Evolutionary conservation across 768 basidiomycete species (phyloP).

Genomic region (Zangia roseola): DNA sequence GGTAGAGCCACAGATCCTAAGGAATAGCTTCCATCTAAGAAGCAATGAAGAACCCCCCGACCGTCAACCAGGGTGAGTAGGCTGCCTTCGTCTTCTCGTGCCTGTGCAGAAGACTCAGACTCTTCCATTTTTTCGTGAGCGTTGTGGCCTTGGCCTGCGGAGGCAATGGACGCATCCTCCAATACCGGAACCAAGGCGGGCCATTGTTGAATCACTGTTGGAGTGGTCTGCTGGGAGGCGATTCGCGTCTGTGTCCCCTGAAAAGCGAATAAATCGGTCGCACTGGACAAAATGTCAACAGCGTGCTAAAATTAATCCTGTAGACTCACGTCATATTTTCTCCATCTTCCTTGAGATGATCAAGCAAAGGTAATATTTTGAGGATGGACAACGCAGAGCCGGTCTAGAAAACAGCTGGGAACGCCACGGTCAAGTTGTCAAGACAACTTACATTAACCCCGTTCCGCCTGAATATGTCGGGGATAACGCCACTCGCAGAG

Average conservation of each 20-base stretch:
- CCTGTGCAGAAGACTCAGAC: conserved; percentile 23
- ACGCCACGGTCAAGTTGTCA: background rate
- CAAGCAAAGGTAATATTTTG: conserved; percentile 66
- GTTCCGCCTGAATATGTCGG: conserved; percentile 74
- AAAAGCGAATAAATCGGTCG: conserved; percentile 79
- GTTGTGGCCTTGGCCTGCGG: conserved; percentile 37
- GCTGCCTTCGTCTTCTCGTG: conserved; percentile 57
- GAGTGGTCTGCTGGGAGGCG: conserved; percentile 43
- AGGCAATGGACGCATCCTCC: conserved; percentile 58
- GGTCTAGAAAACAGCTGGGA: conserved; percentile 45
- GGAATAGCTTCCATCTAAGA: conserved; percentile 75
- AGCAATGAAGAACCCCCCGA: conserved; percentile 57
- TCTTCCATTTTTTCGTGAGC: conserved; percentile 26
- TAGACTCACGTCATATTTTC: conserved; percentile 61
- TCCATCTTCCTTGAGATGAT: conserved; percentile 64
- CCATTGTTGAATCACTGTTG: conserved; percentile 66
- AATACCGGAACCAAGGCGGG: conserved; percentile 59
- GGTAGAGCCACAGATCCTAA: conserved; percentile 50
- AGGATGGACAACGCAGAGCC: conserved; percentile 76
- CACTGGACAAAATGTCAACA: conserved; percentile 42
- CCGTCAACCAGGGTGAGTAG: conserved; percentile 62
- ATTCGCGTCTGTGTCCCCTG: conserved; percentile 62
- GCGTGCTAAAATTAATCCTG: conserved; percentile 5
- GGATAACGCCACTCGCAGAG: conserved; percentile 44
- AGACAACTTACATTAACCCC: conserved; percentile 53